Conservation (phyloP, 2,329 filamentous ascomycete species). For the Arachnomyces sp. region DNA sequence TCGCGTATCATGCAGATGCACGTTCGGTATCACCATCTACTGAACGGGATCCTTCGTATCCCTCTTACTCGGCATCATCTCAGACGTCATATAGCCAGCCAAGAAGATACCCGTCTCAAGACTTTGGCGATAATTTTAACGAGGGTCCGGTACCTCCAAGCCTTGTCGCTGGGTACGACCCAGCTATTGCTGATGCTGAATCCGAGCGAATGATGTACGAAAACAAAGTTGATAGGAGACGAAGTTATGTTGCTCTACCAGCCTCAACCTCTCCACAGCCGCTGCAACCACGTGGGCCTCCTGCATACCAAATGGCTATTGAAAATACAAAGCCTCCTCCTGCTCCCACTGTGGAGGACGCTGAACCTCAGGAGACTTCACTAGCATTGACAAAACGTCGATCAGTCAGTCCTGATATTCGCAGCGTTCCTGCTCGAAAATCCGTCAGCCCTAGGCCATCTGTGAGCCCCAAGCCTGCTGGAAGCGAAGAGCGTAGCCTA, state of each 20-base stretch:
- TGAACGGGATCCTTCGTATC: conserved; percentile 13
- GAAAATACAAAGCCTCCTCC: conserved; percentile 8
- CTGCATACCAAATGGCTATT: conserved; percentile 2
- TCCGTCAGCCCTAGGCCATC: conserved; percentile 51
- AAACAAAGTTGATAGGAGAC: conserved; percentile 18
- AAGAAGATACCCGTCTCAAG: conserved; percentile 15
- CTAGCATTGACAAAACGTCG: background rate
- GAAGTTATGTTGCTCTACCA: conserved; percentile 18
- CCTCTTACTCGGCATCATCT: conserved; percentile 14
- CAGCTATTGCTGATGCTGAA: conserved; percentile 21
- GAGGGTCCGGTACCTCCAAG: conserved; percentile 30
- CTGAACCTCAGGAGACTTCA: background rate
- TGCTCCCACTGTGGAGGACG: conserved; percentile 11
- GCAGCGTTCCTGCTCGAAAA: conserved; percentile 44
- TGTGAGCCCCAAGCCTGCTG: conserved; percentile 14
- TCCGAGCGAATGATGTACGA: conserved; percentile 23
- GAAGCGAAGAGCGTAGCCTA: conserved; percentile 27
- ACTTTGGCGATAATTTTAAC: conserved; percentile 19
- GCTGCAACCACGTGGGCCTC: conserved; percentile 15
- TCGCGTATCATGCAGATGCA: conserved; percentile 12
- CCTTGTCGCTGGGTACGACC: conserved; percentile 35
- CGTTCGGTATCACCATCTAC: conserved; percentile 5
- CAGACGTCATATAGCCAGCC: conserved; percentile 19
- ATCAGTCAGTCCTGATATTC: conserved; percentile 23
- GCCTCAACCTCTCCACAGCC: conserved; percentile 16